phyloP scores from a whole-genome alignment of 164 flowering plant genomes.

The Vitis amurensis region DNA sequence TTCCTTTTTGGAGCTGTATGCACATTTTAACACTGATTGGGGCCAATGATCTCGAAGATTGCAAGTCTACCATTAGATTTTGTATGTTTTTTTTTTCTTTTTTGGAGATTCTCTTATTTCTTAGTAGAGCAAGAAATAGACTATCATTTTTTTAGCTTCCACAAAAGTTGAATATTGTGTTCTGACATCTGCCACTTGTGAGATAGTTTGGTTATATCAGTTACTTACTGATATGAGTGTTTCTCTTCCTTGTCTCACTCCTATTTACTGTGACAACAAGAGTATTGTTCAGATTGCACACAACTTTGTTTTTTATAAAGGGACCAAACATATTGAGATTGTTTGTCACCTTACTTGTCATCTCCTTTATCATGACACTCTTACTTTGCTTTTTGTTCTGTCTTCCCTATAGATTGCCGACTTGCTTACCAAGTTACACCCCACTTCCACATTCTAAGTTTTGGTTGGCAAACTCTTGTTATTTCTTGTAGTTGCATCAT shows the following conservation, averaged over 20 bases:
- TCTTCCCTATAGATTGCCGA: background rate
- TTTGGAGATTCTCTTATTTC: no score
- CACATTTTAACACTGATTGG: no score
- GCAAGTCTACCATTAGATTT: no score
- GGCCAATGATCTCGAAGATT: no score
- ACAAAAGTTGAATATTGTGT: no score
- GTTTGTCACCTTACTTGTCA: background rate
- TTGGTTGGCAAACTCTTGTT: background rate
- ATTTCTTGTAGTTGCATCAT: background rate
- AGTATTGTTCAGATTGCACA: constrained; percentile 9
- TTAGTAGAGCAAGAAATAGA: no score
- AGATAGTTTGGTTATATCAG: constrained; percentile 8
- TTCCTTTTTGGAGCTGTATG: no score
- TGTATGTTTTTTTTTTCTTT: no score
- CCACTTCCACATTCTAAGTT: background rate
- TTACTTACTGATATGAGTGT: constrained; percentile 3
- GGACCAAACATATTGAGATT: background rate
- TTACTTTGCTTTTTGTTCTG: background rate
- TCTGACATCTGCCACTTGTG: background rate
- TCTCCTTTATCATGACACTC: background rate
- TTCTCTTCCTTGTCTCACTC: background rate
- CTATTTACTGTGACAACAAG: constrained; percentile 1
- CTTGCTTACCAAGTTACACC: background rate
- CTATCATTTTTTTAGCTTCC: no score
- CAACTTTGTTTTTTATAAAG: background rate